Conservation (phyloP, 768 basidiomycete genomes). For the Suillus cothurnatus region DNA sequence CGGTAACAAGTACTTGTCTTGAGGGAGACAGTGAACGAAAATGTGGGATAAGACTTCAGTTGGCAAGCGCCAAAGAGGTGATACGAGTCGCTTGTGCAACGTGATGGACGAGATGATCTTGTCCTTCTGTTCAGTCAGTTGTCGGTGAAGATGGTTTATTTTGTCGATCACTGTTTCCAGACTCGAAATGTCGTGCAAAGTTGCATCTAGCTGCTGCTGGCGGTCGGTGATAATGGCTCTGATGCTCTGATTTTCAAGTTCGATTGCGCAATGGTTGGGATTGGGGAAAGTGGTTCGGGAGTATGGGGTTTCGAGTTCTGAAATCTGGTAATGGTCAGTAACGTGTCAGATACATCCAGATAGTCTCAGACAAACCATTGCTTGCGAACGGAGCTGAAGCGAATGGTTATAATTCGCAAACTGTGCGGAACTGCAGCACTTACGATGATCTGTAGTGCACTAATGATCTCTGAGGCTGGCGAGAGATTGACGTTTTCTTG, state of each 20-base stretch:
- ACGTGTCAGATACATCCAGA: not conserved
- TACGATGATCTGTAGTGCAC: not conserved
- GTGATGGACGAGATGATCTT: not conserved
- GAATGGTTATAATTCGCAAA: not conserved
- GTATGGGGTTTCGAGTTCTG: not conserved
- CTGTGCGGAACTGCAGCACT: not conserved
- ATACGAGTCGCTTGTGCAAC: conserved; percentile 22
- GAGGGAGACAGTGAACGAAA: conserved; percentile 42
- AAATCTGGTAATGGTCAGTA: not conserved
- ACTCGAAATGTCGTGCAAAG: not conserved
- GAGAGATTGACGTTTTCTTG: not conserved
- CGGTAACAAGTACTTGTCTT: conserved; percentile 22
- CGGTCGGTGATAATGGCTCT: not conserved
- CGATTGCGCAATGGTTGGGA: not conserved
- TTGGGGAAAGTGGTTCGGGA: not conserved
- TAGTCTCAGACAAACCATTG: not conserved
- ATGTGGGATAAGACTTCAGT: conserved; percentile 50
- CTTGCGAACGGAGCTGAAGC: not conserved
- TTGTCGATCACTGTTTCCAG: conserved; percentile 15
- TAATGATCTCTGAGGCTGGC: not conserved
- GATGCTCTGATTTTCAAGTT: not conserved
- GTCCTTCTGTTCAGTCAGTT: conserved; percentile 14
- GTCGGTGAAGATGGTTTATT: conserved; percentile 12
- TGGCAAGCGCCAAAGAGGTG: conserved; percentile 42
- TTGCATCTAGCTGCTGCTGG: not conserved